Evolutionary conservation across 768 basidiomycete species (phyloP), one percentile per base, ranked within the genome.

Genomic region (Phlebiopsis gigantea): DNA sequence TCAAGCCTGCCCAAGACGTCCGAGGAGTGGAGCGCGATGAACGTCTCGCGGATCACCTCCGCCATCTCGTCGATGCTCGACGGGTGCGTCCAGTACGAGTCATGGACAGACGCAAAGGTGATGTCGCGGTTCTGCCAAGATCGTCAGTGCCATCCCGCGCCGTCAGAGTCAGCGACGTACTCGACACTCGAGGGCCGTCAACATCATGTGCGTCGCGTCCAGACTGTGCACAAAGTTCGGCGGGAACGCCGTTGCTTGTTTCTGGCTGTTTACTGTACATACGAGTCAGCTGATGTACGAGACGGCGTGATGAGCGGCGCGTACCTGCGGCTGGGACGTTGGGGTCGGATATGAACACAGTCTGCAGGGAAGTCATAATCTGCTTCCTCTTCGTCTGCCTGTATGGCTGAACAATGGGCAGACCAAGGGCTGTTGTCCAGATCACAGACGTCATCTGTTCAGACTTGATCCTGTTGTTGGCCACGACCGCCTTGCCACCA

Each of bases 61-160:
- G 92, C 90, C 93, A 98, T 96, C 51, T 83, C 73, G 71, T 97
- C 91, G 53, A 98, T 87, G 61, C 79, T 81, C 45, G 75, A 81
- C 0, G 97, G 88, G 67, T 99, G 97, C 3, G 96, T 98, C 97
- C 97, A 99, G 73, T 98, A 99, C 0, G 97, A 98, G 68, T 99
- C 97, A 67, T 99, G 97, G 10, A 99, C 97, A 0, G 93, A 90
- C 0, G 96, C 95, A 69, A 98, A 98, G 0, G 87, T 85, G 62
- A 99, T 66, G 34, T 76, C 78, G 65, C 80, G 81, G 12, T 85
- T 80, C 90, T 93, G 63, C 42, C 34, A 12, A 51, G 5, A 15
- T n/a, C 17, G 48, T 50, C n/a, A 57, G 57, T 21, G 61, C 24
- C 54, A 29, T 51, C 45, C 53, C 63, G 9, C 29, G 45, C 12